These are phyloP conservation scores for Aureobasidium melanogenum DNA, from an alignment of 2,329 filamentous ascomycete species.

Conservation along the genomic window DNA sequence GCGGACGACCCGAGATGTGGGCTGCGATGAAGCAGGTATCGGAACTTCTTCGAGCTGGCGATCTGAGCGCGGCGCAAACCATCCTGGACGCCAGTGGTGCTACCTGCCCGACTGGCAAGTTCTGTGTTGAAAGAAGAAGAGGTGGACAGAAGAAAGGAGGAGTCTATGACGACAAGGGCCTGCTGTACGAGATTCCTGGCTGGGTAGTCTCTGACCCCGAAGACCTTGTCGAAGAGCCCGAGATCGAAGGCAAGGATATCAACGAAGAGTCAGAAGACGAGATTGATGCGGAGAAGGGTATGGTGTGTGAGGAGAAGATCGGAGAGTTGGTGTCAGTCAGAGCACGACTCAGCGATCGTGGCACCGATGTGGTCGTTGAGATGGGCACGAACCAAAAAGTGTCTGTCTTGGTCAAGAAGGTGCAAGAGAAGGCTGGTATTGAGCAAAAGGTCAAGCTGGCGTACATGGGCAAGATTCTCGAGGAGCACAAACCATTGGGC, in stretches of 20 bases:
- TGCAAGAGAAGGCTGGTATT: conserved; percentile 57
- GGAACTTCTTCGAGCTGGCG: conserved; percentile 52
- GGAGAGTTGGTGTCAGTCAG: conserved; percentile 25
- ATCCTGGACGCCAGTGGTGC: conserved; percentile 67
- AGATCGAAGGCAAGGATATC: conserved; percentile 19
- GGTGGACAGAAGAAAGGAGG: conserved; percentile 23
- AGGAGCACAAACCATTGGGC: conserved; percentile 55
- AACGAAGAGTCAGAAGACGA: conserved; percentile 18
- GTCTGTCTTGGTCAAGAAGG: conserved; percentile 50
- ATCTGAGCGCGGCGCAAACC: conserved; percentile 55
- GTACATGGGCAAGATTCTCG: conserved; percentile 73
- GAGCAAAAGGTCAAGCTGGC: conserved; percentile 58
- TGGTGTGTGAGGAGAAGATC: conserved; percentile 24
- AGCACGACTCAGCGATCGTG: conserved; percentile 30
- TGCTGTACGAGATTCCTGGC: conserved; percentile 35
- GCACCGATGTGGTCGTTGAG: conserved; percentile 29
- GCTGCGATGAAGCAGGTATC: conserved; percentile 60
- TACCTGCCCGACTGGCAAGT: conserved; percentile 34
- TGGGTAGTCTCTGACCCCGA: conserved; percentile 38
- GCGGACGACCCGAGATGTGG: conserved; percentile 72
- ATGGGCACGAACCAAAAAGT: conserved; percentile 46
- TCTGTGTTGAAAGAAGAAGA: conserved; percentile 17
- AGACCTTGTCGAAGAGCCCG: conserved; percentile 27
- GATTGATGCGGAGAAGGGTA: conserved; percentile 23
- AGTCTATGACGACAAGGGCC: conserved; percentile 36